A percentile compares a stretch with the other conserved stretches of the same genome.
phyloP scores from a whole-genome alignment of 2,329 filamentous ascomycete genomes.

The Cercospora citrullina region DNA sequence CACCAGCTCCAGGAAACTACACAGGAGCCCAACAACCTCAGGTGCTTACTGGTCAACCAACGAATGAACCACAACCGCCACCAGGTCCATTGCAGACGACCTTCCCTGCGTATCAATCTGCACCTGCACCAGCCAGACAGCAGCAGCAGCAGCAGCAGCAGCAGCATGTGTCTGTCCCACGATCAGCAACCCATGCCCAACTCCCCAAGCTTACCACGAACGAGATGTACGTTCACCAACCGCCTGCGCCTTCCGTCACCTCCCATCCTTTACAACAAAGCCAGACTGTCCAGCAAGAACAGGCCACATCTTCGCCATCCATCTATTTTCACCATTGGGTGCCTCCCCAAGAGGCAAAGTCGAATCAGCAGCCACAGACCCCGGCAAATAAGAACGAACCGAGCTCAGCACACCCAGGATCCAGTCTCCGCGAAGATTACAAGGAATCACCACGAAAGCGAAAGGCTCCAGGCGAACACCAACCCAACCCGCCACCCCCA shows the following conservation, averaged over 20 bases:
- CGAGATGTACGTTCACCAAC: slow-evolving; percentile 53
- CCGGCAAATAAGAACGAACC: slow-evolving; percentile 64
- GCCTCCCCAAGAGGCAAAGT: slow-evolving; percentile 63
- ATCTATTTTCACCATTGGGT: slow-evolving; percentile 95
- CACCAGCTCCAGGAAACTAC: slow-evolving; percentile 36
- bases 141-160: slow-evolving; percentile 26
- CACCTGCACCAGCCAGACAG: slow-evolving; percentile 25
- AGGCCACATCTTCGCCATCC: slow-evolving; percentile 66
- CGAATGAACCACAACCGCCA: slow-evolving; percentile 38
- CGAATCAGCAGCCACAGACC: slow-evolving; percentile 65
- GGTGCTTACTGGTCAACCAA: slow-evolving; percentile 43
- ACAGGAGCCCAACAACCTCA: slow-evolving; percentile 27
- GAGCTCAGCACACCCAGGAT: slow-evolving; percentile 51
- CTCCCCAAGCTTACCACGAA: slow-evolving; percentile 55
- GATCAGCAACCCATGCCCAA: slow-evolving; percentile 49
- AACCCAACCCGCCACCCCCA: slow-evolving; percentile 53
- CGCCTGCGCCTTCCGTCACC: slow-evolving; percentile 43
- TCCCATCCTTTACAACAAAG: slow-evolving; percentile 47
- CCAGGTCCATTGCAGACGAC: slow-evolving; percentile 40
- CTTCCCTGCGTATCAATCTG: slow-evolving; percentile 43
- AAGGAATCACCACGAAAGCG: slow-evolving; percentile 82
- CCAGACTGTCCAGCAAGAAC: slow-evolving; percentile 60
- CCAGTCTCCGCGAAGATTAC: slow-evolving; percentile 58
- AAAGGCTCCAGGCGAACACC: slow-evolving; percentile 64
- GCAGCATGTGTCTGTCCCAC: slow-evolving; percentile 45